Base-by-base conservation (phyloP, 2,329 filamentous ascomycete species). In the Cercospora berteroae region DNA sequence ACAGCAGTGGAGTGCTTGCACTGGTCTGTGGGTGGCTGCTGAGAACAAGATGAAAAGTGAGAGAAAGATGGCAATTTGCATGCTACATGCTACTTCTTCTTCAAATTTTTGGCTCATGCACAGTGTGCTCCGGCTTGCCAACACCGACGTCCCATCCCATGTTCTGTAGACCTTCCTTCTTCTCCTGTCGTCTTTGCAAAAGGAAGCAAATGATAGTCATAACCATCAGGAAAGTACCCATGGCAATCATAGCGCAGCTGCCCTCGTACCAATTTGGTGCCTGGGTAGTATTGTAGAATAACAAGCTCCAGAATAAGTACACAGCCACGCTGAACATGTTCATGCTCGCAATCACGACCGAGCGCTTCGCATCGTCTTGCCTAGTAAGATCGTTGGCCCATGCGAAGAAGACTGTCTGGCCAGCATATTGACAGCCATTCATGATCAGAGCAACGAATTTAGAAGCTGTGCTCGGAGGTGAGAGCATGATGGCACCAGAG, bases 221-320 rank as follows among this genome's bases (percentile, higher is more conserved):
- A 8, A 72, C 50, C 58, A 73, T 65, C 20, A 72, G 44, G 31
- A 73, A 74, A 27, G 57, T 66, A 3, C 73, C 73, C 73, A 74
- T 74, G 1, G 69, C 72, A 5, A 74, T 74, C 73, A 74, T 74
- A 3, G 73, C 73, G 60, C 70, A 72, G 58, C 60, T 73, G 6
- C 73, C 73, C 16, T 72, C 69, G 29, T 67, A 72, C 73, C 73
- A 74, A 27, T 74, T 67, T 5, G 73, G 73, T 10, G 69, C 73
- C 57, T 74, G 73, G 5, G 71, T 69, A 8, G 73, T 65, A 25
- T 74, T 74, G 69, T 74, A 74, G 62, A 74, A 74, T 23, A 74
- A 27, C 44, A 74, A 62, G 60, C 72, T 74, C 73, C 73, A 74
- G 65, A 71, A 74, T 33, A 74, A 57, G 18, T 74, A 74, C 8